These are phyloP conservation scores for Cutaneotrichosporon arboriforme DNA, from an alignment of 1,284 basidiomycete genomes.

Conservation along the genomic window DNA sequence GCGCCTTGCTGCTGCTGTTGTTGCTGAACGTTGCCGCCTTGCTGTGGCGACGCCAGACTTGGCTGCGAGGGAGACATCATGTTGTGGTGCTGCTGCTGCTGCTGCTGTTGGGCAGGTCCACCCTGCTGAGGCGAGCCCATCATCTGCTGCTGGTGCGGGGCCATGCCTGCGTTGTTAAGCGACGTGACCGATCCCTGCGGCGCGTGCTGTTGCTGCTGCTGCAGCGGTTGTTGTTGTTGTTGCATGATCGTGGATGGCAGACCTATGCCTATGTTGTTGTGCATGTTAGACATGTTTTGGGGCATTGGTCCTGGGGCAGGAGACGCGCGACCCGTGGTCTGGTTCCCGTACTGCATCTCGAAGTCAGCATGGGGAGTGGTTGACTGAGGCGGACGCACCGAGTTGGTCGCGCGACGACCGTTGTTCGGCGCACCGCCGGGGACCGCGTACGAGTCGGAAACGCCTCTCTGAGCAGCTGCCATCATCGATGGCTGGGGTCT, in stretches of 20 bases:
- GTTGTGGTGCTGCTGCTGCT: conserved; percentile 1
- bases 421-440: conserved; percentile 4
- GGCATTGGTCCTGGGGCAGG: conserved; percentile 3
- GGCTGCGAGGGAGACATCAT: neutral
- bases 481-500: conserved; percentile 8
- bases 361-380: neutral
- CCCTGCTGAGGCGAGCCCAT: neutral
- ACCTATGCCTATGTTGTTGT: conserved; percentile 10
- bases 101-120: neutral
- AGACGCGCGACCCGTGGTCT: conserved; percentile 10
- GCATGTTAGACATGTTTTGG: neutral
- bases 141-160: neutral
- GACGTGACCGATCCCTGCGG: conserved; percentile 1
- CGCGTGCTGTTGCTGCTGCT: conserved; percentile 1
- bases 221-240: conserved; percentile 3
- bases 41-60: neutral
- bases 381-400: neutral
- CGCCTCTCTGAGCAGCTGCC: conserved; percentile 8
- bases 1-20: neutral
- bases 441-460: conserved; percentile 11
- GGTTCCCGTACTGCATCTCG: neutral
- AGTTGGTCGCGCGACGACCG: conserved; percentile 12
- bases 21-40: neutral
- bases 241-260: conserved; percentile 11
- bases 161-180: neutral